Base-by-base conservation (phyloP, 371 early-diverging fungal species). In the Rhizopus arrhizus region DNA sequence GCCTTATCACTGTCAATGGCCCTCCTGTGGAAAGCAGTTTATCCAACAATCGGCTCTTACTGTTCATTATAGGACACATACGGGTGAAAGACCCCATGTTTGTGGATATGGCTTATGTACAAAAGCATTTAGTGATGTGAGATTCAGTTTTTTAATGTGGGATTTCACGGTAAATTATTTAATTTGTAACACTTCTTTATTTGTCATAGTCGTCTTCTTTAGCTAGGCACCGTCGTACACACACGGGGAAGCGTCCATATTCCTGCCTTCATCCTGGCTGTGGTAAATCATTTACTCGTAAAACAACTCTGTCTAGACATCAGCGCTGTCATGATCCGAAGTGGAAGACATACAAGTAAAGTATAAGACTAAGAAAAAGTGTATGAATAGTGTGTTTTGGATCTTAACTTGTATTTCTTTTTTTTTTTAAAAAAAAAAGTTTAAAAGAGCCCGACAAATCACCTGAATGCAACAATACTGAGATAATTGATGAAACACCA, bases 11-110 rank as follows among this genome's bases (percentile, higher is more conserved):
- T 89, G 90, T 66, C 65, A 70, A 38, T 84, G 84, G 73, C 70
- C 77, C n/a, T 74, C 76, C 35, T 91, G 91, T 65, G 81, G 80
- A 53, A 90, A 91, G 68, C 83, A 81, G 34, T 91, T 91, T 59
- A 87, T 91, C 68, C 91, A 91, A 74, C 77, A 88, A 28, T 90
- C 90, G 4, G 92, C 91, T 13, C 75, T 91, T 60, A 90, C 86
- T 0, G 90, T 91, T 34, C 92, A 91, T 67, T 75, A 82, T 48
- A 81, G 92, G 53, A 90, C 90, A 0, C 92, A 91, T 69, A 84
- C 92, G 11, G 92, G 91, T 31, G 92, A 91, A 59, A 72, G 87
- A 15, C 92, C 92, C 15, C 92, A 91, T 66, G 65, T 82, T 41
- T 91, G 91, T 63, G 83, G 86, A 70, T 73, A 81, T 33, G 70